Conservation (phyloP, 352 stramenopile genomes). For the Phytopythium chamaehyphon region DNA sequence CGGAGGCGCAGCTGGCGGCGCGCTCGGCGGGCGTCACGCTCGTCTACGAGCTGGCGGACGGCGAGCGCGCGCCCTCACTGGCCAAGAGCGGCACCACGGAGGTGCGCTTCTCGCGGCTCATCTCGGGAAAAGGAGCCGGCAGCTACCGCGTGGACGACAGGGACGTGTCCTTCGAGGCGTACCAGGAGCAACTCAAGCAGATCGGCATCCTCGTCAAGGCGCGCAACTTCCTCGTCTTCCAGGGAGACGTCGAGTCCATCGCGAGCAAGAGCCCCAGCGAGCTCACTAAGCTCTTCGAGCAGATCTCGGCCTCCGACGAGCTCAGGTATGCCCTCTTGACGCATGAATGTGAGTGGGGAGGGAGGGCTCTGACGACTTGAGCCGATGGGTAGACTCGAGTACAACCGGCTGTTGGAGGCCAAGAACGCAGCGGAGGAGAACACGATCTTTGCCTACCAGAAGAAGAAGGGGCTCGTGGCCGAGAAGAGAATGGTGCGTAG, state of each 20-base stretch:
- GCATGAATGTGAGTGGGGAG: no score
- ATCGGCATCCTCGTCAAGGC: conserved; percentile 98
- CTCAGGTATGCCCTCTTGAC: conserved; percentile 40
- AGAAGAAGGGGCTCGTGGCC: conserved; percentile 93
- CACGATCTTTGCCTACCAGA: conserved; percentile 94
- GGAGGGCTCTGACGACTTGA: not conserved
- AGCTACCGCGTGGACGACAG: conserved; percentile 79
- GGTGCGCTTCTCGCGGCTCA: conserved; percentile 91
- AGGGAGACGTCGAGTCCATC: conserved; percentile 98
- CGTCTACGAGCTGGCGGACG: conserved; percentile 85
- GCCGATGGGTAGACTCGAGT: conserved; percentile 37
- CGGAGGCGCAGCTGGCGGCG: conserved; percentile 15
- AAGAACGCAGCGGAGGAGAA: conserved; percentile 94
- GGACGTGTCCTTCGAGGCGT: conserved; percentile 89
- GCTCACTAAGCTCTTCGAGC: conserved; percentile 97
- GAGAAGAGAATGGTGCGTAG: conserved; percentile 81
- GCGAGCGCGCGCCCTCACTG: conserved; percentile 50
- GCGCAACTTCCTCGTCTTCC: conserved; percentile 99
- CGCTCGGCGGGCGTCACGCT: conserved; percentile 91
- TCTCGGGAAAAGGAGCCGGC: conserved; percentile 88
- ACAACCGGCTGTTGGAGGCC: conserved; percentile 74
- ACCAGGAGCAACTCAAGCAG: conserved; percentile 91
- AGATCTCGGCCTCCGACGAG: conserved; percentile 92
- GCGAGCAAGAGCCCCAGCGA: conserved; percentile 94
- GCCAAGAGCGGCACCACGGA: conserved; percentile 30